Conservation (phyloP, 352 stramenopile species). For the Pythium vanterpoolii region DNA sequence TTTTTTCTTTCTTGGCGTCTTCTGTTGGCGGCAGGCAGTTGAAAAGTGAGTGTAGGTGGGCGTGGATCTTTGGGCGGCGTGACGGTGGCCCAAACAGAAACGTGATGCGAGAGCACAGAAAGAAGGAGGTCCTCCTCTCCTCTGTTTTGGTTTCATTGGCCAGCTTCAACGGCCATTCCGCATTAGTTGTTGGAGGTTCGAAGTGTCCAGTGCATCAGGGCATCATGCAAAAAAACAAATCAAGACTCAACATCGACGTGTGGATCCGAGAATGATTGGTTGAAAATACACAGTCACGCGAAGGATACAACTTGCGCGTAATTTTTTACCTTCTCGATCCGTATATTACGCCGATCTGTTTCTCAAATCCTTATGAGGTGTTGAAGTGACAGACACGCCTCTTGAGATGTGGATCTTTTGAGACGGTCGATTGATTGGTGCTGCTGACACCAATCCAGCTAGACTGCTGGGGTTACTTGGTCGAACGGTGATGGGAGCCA, state of each 20-base stretch:
- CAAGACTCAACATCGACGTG: constrained; percentile 1
- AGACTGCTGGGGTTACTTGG: background rate
- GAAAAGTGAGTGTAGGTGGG: background rate
- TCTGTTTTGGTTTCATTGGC: background rate
- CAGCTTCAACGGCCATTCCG: constrained; percentile 2
- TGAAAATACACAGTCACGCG: background rate
- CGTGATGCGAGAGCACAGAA: background rate
- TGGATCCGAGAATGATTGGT: background rate
- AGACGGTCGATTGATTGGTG: background rate
- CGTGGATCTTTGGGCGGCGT: background rate
- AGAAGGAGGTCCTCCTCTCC: no score
- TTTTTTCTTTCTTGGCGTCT: background rate
- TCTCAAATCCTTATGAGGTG: background rate
- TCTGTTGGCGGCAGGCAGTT: background rate
- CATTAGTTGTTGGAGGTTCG: background rate
- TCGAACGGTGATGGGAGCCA: background rate
- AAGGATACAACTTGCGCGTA: background rate
- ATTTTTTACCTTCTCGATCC: background rate
- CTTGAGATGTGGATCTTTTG: background rate
- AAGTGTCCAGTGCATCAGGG: background rate
- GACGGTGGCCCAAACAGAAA: background rate
- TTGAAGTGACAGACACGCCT: background rate
- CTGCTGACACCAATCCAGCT: background rate
- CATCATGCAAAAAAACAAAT: no score
- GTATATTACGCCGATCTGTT: background rate